phyloP scores from a whole-genome alignment of 441 rosid species.

The Brassica hybrid region DNA sequence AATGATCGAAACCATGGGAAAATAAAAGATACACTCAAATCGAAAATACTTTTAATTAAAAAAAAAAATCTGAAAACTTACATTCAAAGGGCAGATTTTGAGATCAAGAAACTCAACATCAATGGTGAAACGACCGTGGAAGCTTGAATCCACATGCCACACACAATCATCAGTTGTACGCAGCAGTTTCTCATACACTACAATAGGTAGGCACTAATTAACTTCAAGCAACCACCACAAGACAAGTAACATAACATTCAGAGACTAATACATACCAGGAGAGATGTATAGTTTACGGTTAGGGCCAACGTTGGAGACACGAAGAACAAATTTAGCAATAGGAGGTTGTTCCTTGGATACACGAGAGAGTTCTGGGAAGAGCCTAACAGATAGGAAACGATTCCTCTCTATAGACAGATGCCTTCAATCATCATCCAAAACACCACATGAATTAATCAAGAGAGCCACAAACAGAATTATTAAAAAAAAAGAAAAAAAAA shows the following conservation, averaged over 20 bases:
- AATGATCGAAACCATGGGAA: too few relatives aligned
- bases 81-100: slow-evolving; percentile 66
- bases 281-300: slow-evolving; percentile 63
- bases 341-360: slow-evolving; percentile 83
- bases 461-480: not conserved
- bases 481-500: not conserved
- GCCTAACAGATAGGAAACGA: slow-evolving; percentile 66
- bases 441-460: not conserved
- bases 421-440: slow-evolving; percentile 47
- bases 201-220: not conserved
- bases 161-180: slow-evolving; percentile 78
- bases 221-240: not conserved
- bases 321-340: slow-evolving; percentile 64
- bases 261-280: slow-evolving; percentile 43
- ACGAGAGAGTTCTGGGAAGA: slow-evolving; percentile 80
- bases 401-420: slow-evolving; percentile 85
- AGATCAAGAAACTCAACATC: slow-evolving; percentile 95
- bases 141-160: slow-evolving; percentile 75
- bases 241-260: not conserved
- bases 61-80: slow-evolving; percentile 45
- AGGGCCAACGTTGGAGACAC: slow-evolving; percentile 65
- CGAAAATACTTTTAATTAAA: not conserved
- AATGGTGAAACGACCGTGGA: slow-evolving; percentile 75
- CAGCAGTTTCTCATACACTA: slow-evolving; percentile 73
- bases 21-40: too few relatives aligned